phyloP scores from a whole-genome alignment of 306 rosid species.

The Lupinus albus region DNA sequence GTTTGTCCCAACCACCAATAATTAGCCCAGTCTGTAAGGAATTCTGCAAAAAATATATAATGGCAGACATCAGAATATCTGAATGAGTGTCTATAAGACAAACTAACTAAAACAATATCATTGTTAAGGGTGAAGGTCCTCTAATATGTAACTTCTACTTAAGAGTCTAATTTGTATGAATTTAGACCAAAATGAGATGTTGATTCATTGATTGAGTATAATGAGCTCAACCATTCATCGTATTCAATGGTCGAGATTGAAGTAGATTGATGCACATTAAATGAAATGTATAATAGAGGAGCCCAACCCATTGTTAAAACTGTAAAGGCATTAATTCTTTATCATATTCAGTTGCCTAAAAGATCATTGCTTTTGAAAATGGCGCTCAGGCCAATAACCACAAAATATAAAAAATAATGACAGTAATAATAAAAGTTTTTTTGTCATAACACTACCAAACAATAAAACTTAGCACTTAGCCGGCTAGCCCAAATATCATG shows the following conservation, averaged over 20 bases:
- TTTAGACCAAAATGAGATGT: too few species aligned
- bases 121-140: neutral
- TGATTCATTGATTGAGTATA: too few species aligned
- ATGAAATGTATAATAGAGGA: too few species aligned
- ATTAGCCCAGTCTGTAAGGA: constrained; percentile 82
- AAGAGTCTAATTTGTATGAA: too few species aligned
- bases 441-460: neutral
- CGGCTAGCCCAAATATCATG: neutral
- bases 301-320: neutral
- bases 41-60: constrained; percentile 57
- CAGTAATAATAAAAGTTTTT: too few species aligned
- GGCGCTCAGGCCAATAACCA: constrained; percentile 12
- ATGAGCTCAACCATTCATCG: too few species aligned
- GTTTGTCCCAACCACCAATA: constrained; percentile 97
- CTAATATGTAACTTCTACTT: too few species aligned
- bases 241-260: too few species aligned
- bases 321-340: neutral
- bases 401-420: neutral
- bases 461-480: neutral
- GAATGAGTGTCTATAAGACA: neutral
- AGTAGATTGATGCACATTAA: too few species aligned
- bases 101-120: constrained; percentile 7
- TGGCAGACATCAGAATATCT: neutral
- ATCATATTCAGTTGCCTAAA: constrained; percentile 8
- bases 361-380: neutral